A percentile compares a stretch with the other conserved stretches of the same genome.
Evolutionary conservation across 805 yeast genomes (phyloP).

Genomic region (Pichia heedii): DNA sequence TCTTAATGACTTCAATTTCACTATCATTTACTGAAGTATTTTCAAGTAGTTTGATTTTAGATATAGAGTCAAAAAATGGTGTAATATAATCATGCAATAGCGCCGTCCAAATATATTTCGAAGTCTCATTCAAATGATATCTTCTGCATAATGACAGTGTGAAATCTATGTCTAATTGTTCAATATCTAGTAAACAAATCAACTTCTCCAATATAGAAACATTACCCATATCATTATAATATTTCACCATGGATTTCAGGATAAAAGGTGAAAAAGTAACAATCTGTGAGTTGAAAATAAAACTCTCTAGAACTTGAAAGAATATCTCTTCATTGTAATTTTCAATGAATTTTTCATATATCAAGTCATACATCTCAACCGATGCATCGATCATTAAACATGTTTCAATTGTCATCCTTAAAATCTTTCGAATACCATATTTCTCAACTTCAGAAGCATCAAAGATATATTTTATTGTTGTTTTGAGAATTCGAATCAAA

Average conservation of each 20-base stretch:
- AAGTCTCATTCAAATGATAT: conserved; percentile 50
- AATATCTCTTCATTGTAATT: conserved; percentile 31
- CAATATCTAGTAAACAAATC: conserved; percentile 59
- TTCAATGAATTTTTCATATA: conserved; percentile 35
- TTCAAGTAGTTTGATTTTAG: conserved; percentile 18
- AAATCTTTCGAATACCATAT: conserved; percentile 11
- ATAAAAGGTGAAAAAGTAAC: conserved; percentile 50
- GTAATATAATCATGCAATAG: conserved; percentile 61
- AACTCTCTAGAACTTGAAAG: conserved; percentile 44
- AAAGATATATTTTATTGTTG: conserved; percentile 39
- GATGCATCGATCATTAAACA: conserved; percentile 30
- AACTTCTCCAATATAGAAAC: conserved; percentile 53
- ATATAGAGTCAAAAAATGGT: conserved; percentile 57
- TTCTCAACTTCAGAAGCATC: conserved; percentile 5
- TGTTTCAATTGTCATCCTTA: conserved; percentile 31
- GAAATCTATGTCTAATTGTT: conserved; percentile 67
- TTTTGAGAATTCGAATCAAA: conserved; percentile 47
- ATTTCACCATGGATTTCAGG: conserved; percentile 50
- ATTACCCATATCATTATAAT: conserved; percentile 32
- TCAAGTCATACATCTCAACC: conserved; percentile 31
- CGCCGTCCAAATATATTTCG: conserved; percentile 62
- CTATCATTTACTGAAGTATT: neutral
- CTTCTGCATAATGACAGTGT: conserved; percentile 54
- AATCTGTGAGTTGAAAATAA: conserved; percentile 40
- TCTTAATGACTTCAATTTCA: conserved; percentile 6